Evolutionary conservation across 345 rosid genomes (phyloP).

Genomic region (Sisymbrium altissimum): DNA sequence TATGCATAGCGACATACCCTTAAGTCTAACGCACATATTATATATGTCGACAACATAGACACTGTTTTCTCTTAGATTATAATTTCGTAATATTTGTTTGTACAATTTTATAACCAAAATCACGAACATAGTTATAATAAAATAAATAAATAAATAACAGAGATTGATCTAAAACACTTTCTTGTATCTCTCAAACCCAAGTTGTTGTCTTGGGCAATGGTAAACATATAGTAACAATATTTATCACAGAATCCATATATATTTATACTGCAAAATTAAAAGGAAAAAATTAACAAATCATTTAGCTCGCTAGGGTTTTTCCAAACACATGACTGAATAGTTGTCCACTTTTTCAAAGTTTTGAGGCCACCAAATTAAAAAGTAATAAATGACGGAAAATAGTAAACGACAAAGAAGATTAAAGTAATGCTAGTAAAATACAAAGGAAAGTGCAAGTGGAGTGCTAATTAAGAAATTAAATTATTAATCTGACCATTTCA

Average conservation of each 20-base stretch:
- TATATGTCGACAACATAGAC: not conserved
- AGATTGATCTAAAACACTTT: not conserved
- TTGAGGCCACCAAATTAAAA: conserved; percentile 24
- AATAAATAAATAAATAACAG: not conserved
- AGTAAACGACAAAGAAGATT: conserved; percentile 30
- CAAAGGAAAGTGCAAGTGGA: conserved; percentile 34
- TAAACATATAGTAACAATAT: not conserved
- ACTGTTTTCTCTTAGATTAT: not conserved
- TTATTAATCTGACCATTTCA: conserved; percentile 12
- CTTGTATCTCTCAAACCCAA: not conserved
- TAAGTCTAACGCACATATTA: not conserved
- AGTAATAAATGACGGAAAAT: not conserved
- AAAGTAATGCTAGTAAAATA: conserved; percentile 15
- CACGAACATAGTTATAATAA: not conserved
- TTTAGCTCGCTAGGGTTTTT: conserved; percentile 15
- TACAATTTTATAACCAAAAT: not conserved
- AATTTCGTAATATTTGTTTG: not conserved
- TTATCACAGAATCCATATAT: not conserved
- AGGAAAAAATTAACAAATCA: not conserved
- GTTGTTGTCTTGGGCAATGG: not conserved
- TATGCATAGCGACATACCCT: not conserved
- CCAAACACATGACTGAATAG: conserved; percentile 16
- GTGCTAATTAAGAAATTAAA: conserved; percentile 32
- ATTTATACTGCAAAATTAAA: not conserved
- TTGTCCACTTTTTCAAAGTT: not conserved